Evolutionary conservation across 202 grass and related monocot genomes (phyloP), one percentile per base, ranked within the genome.

Genomic region (Elaeis oleifera): DNA sequence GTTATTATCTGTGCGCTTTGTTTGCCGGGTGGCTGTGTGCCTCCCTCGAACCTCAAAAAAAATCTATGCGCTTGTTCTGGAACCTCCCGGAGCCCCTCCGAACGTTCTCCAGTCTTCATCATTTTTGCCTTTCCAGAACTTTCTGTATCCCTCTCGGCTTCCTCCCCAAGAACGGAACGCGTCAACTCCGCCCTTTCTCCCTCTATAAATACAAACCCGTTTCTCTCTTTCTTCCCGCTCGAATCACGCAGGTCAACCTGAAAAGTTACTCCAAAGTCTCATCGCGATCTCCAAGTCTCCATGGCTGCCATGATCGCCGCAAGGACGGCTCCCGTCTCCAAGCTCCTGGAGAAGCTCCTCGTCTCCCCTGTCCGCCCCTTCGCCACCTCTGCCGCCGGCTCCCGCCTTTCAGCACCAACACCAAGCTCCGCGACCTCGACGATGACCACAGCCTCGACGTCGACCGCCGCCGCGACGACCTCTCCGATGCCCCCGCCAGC

Each of bases 251-350:
- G 28, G 28, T 31, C 28, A 6, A 31, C 5, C 28, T 31, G 26
- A 27, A 36, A 1, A 36, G 9, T 2, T 13, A 3, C 9, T 44
- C 7, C 8, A 9, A 44, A 44, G 0, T 31, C 28, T 31, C 5
- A 6, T 44, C 9, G 36, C 11, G 36, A 13, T 44, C 1, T 44
- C 1, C 1, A 7, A 8, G 8, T 36, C 6, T 7, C 9, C 8
- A 39, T 89, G 87, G 91, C 87, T 21, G 78, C 73, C 4, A 49
- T 74, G 25, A 69, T 85, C 60, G 75, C 67, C 59, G 78, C 71
- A 4, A 80, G 23, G 61, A 81, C 74, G 27, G 58, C 74, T 49
- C 64, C 65, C 18, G 70, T 88, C 24, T 63, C 73, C 5, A 86
- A 79, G 44, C 68, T 77, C 19, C 56, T 91, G 54, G 81, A 91